Base-by-base conservation (phyloP, 768 basidiomycete genomes). In the Hypholoma sublateritium region DNA sequence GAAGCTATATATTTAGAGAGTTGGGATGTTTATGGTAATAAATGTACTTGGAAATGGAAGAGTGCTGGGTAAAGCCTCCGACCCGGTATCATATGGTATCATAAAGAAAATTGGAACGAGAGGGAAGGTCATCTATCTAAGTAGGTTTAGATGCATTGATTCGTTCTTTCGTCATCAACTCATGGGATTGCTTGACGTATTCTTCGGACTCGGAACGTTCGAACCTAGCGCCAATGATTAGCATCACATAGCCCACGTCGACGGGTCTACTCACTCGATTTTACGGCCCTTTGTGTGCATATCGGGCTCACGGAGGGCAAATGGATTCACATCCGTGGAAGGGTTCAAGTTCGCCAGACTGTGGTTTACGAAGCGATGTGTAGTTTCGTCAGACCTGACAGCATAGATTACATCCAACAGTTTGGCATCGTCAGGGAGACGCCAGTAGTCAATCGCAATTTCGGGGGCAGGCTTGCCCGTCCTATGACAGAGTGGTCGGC, bases 361-460 rank as follows among this genome's bases (percentile, higher is more conserved):
- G 75, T 98, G 96, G 72, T 98, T 98, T 61, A 96, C 93, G 66
- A 98, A 98, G 49, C 93, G 81, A 66, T 98, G 95, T 1, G 91
- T 94, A 0, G 90, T 83, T 69, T 98, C 95, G 70, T 98, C 95
- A 14, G 91, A 93, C 64, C 95, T 83, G 34, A 98, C 91, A 34
- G 93, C 94, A 66, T 92, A 92, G 48, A 98, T 80, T 46, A 96
- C 88, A 64, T 98, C 96, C 17, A 93, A 76, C 57, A 98, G 74
- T 64, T 83, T 94, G 0, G 93, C 90, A 63, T 89, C 71, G 2
- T 82, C 73, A 2, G 70, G 67, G 32, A 96, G 79, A 21, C 94
- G 84, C 93, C 96, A 98, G 72, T 98, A 98, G 68, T 98, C 95
- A 59, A 92, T 94, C 7, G 95, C 90, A 68, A 98, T 96, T 65